A percentile compares a stretch with the other conserved stretches of the same genome.
These are phyloP conservation scores for Biancaea sappan DNA, from an alignment of 306 rosid species.

Conservation along the genomic window DNA sequence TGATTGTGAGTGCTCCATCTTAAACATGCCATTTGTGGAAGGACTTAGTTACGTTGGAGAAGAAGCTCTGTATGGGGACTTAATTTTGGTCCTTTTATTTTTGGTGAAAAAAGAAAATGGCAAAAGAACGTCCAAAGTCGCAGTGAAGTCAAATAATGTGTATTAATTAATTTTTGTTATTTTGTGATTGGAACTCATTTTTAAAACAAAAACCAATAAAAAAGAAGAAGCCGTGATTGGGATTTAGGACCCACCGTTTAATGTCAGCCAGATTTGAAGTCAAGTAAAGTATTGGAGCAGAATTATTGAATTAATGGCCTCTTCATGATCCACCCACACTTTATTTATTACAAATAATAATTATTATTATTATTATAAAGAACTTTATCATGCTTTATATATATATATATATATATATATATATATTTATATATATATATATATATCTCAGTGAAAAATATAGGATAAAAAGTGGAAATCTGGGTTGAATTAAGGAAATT, in stretches of 20 bases:
- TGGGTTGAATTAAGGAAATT: no score
- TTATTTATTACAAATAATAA: no score
- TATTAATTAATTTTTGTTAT: no score
- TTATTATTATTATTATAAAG: no score
- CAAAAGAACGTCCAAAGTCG: constrained; percentile 18
- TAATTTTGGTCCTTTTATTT: neutral
- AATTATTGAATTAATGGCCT: no score
- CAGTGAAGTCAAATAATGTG: constrained; percentile 28
- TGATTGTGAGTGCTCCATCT: no score
- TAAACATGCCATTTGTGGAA: neutral
- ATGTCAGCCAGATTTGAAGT: constrained; percentile 10
- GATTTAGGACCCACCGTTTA: constrained; percentile 20
- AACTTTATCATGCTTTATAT: no score
- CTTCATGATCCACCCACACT: neutral
- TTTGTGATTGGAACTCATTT: no score
- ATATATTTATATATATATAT: no score
- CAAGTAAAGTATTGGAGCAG: constrained; percentile 28
- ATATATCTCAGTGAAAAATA: no score
- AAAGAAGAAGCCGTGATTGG: neutral
- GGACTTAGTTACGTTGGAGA: neutral
- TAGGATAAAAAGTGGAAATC: no score
- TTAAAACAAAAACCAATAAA: neutral
- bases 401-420: no score
- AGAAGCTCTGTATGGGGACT: neutral
- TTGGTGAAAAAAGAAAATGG: neutral